Evolutionary conservation across 2,329 filamentous ascomycete species (phyloP).

Genomic region (Macrophomina phaseolina): DNA sequence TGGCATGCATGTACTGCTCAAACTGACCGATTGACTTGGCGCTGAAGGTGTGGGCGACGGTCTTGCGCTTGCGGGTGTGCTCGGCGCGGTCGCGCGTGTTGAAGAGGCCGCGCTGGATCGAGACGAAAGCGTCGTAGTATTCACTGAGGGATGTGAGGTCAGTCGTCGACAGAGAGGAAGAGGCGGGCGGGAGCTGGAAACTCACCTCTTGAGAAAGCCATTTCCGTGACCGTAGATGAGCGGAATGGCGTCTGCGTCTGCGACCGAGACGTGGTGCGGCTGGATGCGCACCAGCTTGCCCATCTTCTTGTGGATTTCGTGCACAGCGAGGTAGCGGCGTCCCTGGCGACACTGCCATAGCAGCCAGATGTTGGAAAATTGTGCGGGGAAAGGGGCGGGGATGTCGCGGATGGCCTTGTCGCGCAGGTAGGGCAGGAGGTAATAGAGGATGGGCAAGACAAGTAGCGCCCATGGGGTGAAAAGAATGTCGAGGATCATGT

Average conservation of each 20-base stretch:
- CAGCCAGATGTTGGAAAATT: conserved; percentile 82
- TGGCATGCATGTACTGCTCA: conserved; percentile 85
- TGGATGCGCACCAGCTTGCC: conserved; percentile 84
- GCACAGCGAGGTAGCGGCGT: conserved; percentile 61
- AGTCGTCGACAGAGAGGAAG: not conserved
- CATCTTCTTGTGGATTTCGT: conserved; percentile 74
- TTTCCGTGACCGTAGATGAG: conserved; percentile 72
- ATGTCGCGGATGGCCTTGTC: conserved; percentile 62
- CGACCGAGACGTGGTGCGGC: conserved; percentile 82
- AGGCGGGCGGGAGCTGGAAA: not conserved
- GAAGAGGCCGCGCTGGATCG: conserved; percentile 83
- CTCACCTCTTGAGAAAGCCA: conserved; percentile 55
- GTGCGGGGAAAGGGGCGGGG: conserved; percentile 67
- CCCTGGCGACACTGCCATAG: conserved; percentile 68
- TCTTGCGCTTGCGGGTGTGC: conserved; percentile 88
- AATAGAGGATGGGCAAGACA: conserved; percentile 58
- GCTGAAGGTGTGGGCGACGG: conserved; percentile 84
- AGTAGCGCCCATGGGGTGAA: conserved; percentile 56
- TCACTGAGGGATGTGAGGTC: conserved; percentile 58
- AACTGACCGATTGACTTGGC: conserved; percentile 82
- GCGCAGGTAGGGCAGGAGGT: conserved; percentile 65
- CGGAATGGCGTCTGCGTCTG: conserved; percentile 77
- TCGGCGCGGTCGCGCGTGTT: conserved; percentile 83
- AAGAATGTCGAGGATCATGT: conserved; percentile 45
- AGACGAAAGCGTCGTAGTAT: conserved; percentile 92